phyloP scores from a whole-genome alignment of 441 rosid species.

The Euphorbia schlechtendalii region DNA sequence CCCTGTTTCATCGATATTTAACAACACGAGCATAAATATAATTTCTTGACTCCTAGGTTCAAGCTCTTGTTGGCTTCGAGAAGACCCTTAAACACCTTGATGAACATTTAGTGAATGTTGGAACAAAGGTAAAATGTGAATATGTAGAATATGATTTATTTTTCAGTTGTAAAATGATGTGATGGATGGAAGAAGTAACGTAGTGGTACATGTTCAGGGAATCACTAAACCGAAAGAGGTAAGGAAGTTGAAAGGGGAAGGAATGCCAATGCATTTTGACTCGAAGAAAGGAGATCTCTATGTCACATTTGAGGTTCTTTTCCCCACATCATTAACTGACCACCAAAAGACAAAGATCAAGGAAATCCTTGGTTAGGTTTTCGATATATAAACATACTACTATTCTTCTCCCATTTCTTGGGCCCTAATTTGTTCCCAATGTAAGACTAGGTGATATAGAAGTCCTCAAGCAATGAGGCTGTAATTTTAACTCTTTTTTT shows the following conservation, averaged over 20 bases:
- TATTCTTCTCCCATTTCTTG: too few relatives aligned
- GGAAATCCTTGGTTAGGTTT: conserved; percentile 54
- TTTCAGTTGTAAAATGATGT: too few relatives aligned
- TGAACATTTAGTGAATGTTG: conserved; percentile 69
- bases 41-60: too few relatives aligned
- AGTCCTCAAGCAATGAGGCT: too few relatives aligned
- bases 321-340: conserved; percentile 69
- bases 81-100: conserved; percentile 83
- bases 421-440: too few relatives aligned
- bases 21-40: too few relatives aligned
- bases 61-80: conserved; percentile 96
- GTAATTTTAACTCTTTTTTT: too few relatives aligned
- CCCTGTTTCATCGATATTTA: too few relatives aligned
- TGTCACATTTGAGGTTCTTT: conserved; percentile 76
- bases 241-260: conserved; percentile 87
- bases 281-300: conserved; percentile 82
- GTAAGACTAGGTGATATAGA: too few relatives aligned
- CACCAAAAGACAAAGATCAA: conserved; percentile 83
- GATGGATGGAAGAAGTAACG: too few relatives aligned
- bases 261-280: conserved; percentile 84
- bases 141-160: neutral
- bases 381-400: neutral
- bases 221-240: conserved; percentile 88
- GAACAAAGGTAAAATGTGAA: conserved; percentile 47
- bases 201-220: conserved; percentile 68